Base-by-base conservation (phyloP, 75 land plant genomes). In the Ceratopteris richardii region DNA sequence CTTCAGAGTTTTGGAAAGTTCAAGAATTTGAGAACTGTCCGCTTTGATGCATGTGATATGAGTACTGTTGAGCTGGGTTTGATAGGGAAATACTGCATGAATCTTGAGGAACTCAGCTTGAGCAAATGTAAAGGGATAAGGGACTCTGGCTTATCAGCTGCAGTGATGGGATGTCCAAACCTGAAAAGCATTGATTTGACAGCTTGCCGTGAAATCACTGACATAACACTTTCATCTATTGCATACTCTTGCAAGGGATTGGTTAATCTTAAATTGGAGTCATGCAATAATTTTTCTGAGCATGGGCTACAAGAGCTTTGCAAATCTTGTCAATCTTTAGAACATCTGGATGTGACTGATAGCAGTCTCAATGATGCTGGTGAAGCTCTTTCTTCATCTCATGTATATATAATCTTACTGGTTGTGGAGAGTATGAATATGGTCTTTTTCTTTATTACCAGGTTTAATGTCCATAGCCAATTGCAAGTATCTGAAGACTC, bases 331-430 rank as follows among this genome's bases (percentile, higher is more conserved):
- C 81, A 13, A 29, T 56, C 51, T 2, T 67, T 93, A 47, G 85
- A 93, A 63, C 96, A 81, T 63, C 80, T 93, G 54, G 91, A 93
- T 53, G 62, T 90, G 37, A 93, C 98, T 11, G 98, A 93, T 24
- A 82, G 71, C 31, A 86, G 77, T 31, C 18, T 93, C 30, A 85
- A 76, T 63, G 77, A 93, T 68, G 70, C 72, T 67, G 95, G 97
- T 91, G 28, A 13, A 25, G 23, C 59, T 39, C 14, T n/a, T n/a
- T n/a, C n/a, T n/a, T 16, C 11, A 11, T 54, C 41, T 41, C n/a
- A 1, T 56, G 1, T 40, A 31, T 27, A 46, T 55, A 24, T 29
- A 44, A 54, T 36, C 29, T 29, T 14, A 28, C n/a, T n/a, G n/a
- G n/a, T n/a, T n/a, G n/a, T n/a, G n/a, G n/a, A n/a, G n/a, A n/a